Evolutionary conservation across 1,139 yeast genomes (phyloP).

Genomic region (Arxiozyma telluris): DNA sequence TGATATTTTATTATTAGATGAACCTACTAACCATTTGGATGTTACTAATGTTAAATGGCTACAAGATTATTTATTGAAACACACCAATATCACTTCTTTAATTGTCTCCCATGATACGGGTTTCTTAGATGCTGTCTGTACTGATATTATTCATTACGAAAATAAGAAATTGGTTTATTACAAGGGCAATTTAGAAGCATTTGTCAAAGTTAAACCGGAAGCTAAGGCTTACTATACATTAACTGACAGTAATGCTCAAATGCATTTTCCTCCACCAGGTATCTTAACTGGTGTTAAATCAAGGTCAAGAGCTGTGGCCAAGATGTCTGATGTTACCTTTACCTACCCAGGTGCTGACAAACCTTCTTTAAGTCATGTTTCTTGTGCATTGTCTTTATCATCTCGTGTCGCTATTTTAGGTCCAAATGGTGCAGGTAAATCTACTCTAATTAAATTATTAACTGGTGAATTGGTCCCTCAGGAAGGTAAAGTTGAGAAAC

Average conservation of each 20-base stretch:
- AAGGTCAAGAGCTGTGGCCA: constrained; percentile 88
- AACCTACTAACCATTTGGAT: constrained; percentile 98
- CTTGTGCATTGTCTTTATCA: constrained; percentile 81
- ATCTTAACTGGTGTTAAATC: constrained; percentile 93
- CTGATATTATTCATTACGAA: constrained; percentile 94
- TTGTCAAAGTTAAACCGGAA: constrained; percentile 88
- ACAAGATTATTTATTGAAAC: constrained; percentile 71
- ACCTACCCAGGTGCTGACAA: constrained; percentile 82
- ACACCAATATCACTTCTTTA: constrained; percentile 82
- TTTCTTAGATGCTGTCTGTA: constrained; percentile 89
- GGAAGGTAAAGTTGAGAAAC: constrained; percentile 88
- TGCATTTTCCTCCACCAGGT: constrained; percentile 99
- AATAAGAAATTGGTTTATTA: constrained; percentile 89
- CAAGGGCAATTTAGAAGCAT: constrained; percentile 90
- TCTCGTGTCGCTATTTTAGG: constrained; percentile 96
- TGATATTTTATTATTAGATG: constrained; percentile 86
- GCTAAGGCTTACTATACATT: constrained; percentile 95
- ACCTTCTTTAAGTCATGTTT: constrained; percentile 71
- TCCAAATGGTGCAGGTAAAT: constrained; percentile 98
- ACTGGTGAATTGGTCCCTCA: constrained; percentile 88
- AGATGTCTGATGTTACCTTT: constrained; percentile 78
- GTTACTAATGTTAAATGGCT: constrained; percentile 91
- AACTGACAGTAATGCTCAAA: constrained; percentile 84
- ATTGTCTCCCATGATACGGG: constrained; percentile 98
- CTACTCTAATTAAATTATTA: constrained; percentile 83